A percentile compares a stretch with the other conserved stretches of the same genome.
phyloP scores from a whole-genome alignment of 345 rosid species.

The Hirschfeldia incana region DNA sequence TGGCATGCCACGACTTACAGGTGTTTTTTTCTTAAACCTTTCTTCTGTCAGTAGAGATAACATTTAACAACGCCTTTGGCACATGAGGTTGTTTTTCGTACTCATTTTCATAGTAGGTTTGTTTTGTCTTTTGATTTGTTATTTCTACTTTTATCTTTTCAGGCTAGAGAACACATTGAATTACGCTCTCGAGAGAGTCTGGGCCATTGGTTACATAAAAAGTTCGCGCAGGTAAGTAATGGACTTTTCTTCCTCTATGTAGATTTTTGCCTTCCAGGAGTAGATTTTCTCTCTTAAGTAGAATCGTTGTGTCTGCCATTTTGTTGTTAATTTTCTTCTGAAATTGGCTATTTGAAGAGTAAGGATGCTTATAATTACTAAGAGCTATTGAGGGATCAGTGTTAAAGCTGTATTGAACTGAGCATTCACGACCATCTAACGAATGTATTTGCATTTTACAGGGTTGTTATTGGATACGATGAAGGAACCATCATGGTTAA shows the following conservation, averaged over 20 bases:
- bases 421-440: conserved; percentile 3
- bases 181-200: conserved; percentile 95
- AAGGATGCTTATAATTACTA: conserved; percentile 5
- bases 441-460: conserved; percentile 39
- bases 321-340: not conserved
- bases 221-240: conserved; percentile 81
- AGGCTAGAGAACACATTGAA: conserved; percentile 74
- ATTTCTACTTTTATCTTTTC: conserved; percentile 22
- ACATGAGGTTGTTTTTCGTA: conserved; percentile 6
- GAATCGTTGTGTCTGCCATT: conserved; percentile 4
- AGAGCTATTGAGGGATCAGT: conserved; percentile 9
- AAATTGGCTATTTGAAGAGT: conserved; percentile 9
- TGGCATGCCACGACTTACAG: conserved; percentile 63
- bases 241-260: conserved; percentile 9
- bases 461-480: conserved; percentile 88
- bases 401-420: not conserved
- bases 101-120: not conserved
- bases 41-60: conserved; percentile 7
- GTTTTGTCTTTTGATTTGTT: not conserved
- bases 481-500: conserved; percentile 59
- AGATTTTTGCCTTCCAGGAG: not conserved
- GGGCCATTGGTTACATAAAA: conserved; percentile 85
- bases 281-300: not conserved
- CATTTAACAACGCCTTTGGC: not conserved
- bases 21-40: not conserved